Conservation (phyloP, 257 asterid species). For the Verbascum thapsus region DNA sequence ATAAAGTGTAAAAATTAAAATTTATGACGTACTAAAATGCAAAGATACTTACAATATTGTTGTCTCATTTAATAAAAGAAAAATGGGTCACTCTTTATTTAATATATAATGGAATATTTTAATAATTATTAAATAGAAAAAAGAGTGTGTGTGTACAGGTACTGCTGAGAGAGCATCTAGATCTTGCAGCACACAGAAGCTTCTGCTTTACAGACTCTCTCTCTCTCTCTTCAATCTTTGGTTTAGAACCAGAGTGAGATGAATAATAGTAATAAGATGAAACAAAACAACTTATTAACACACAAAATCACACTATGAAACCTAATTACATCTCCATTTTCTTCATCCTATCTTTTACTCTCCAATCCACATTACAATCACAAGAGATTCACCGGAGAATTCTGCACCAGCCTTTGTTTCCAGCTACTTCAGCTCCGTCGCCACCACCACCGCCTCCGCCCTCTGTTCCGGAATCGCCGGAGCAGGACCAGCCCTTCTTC, state of each 20-base stretch:
- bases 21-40: no score
- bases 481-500: conserved; percentile 87
- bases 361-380: conserved; percentile 25
- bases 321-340: conserved; percentile 39
- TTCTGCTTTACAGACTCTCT: no score
- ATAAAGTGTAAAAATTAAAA: no score
- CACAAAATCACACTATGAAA: conserved; percentile 48
- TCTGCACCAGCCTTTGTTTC: conserved; percentile 82
- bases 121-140: no score
- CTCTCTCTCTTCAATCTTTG: conserved; percentile 25
- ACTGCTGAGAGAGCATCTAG: no score
- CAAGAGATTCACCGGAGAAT: conserved; percentile 53
- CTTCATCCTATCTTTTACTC: conserved; percentile 36
- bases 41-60: no score
- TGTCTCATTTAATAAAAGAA: no score
- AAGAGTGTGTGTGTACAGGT: no score
- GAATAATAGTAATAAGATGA: conserved; percentile 58
- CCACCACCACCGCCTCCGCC: conserved; percentile 46
- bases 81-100: no score
- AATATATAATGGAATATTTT: no score
- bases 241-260: conserved; percentile 43
- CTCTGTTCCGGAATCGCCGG: conserved; percentile 37
- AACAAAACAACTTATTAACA: conserved; percentile 37
- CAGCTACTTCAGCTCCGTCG: no score
- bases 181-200: conserved; percentile 69